Base-by-base conservation (phyloP, 1,284 basidiomycete genomes). In the Microbotryum silenes-acaulis region DNA sequence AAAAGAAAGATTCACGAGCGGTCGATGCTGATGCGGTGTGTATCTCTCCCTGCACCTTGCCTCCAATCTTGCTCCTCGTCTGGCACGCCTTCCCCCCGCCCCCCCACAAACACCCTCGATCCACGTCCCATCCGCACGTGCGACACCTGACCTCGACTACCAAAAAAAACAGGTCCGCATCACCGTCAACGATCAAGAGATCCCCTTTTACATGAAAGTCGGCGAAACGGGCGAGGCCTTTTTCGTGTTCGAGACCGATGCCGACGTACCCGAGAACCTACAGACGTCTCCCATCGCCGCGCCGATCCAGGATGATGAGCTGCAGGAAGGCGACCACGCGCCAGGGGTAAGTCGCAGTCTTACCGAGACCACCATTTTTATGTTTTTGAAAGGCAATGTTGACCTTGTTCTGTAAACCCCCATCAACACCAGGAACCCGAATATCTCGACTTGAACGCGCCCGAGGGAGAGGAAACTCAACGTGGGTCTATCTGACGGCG, bases 211-310 rank as follows among this genome's bases (percentile, higher is more conserved):
- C 73, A 99, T 99, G 96, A 98, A 99, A 80, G 93, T 98, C 68
- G 91, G 92, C 50, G 94, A 98, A 65, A 90, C 93, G 2, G 96
- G 96, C 21, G 96, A 99, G 77, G 96, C 94, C 0, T 98, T 98
- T 80, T 98, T 98, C 73, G 89, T 99, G 47, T 90, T 98, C 70
- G 93, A 99, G 77, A 97, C 94, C 2, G 91, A 96, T 51, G 89
- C 87, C 56, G 89, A 93, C 66, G 86, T 98, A 42, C 94, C 96
- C 2, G 88, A 85, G 52, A 89, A 93, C 72, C 83, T 99, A 62
- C 87, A 94, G 69, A 99, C 96, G 0, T 91, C 88, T 76, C 96
- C 96, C 25, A 50, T 72, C 3, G 56, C 62, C 18, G 64, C 63
- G 27, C 69, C 70, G 3, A 49, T 71, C 2, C 53, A 56, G 47